Conservation (phyloP, 2,329 filamentous ascomycete species). For the Stagonosporopsis vannaccii region DNA sequence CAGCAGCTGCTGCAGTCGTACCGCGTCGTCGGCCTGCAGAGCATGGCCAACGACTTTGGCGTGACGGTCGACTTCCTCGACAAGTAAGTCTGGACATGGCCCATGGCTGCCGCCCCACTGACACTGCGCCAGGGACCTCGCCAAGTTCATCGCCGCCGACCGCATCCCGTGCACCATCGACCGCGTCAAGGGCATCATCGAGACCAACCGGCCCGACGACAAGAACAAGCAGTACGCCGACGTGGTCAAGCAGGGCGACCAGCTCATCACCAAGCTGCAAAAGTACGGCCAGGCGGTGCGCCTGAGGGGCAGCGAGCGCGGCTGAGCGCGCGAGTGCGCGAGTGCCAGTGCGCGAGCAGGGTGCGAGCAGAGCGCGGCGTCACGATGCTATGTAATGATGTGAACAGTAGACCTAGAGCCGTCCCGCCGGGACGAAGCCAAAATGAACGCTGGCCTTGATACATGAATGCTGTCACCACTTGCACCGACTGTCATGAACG, state of each 20-base stretch:
- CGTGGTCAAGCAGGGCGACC: slow-evolving; percentile 95
- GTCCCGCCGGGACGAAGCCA: slow-evolving; percentile 12
- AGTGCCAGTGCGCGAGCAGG: too few species aligned
- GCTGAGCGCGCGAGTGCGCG: slow-evolving; percentile 49
- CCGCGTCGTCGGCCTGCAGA: slow-evolving; percentile 92
- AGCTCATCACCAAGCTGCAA: slow-evolving; percentile 97
- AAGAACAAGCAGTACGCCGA: slow-evolving; percentile 99
- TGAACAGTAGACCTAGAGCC: slow-evolving; percentile 35
- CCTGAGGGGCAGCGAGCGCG: slow-evolving; percentile 91
- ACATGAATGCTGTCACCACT: not conserved
- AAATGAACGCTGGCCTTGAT: too few species aligned
- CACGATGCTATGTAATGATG: slow-evolving; percentile 29
- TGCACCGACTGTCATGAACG: too few species aligned
- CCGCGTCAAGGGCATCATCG: slow-evolving; percentile 94
- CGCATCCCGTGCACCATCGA: slow-evolving; percentile 97
- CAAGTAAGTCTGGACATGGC: too few species aligned
- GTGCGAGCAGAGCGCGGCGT: too few species aligned
- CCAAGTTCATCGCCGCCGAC: slow-evolving; percentile 94
- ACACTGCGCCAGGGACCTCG: slow-evolving; percentile 75
- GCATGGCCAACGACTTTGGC: slow-evolving; percentile 97
- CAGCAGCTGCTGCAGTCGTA: slow-evolving; percentile 98
- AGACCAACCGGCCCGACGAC: slow-evolving; percentile 96
- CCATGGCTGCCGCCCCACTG: slow-evolving; percentile 20
- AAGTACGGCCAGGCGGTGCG: slow-evolving; percentile 98
- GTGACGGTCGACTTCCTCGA: slow-evolving; percentile 97